Percentiles rank a stretch among this genome's conserved stretches.
phyloP scores from a whole-genome alignment of 345 rosid species.

The Arabis hirsuta region DNA sequence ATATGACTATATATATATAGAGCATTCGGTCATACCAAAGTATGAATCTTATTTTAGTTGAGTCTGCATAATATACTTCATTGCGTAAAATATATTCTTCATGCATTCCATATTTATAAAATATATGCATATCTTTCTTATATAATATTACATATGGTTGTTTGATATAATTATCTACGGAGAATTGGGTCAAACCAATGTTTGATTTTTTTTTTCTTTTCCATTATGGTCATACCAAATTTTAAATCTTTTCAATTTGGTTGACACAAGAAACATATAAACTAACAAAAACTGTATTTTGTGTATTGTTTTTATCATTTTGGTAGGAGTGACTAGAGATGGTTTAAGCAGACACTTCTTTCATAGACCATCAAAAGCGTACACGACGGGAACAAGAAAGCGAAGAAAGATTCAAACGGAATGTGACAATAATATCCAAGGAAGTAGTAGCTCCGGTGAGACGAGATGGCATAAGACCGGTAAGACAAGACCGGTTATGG shows the following conservation, averaged over 20 bases:
- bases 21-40: not conserved
- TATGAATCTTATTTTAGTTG: not conserved
- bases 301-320: not conserved
- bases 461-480: constrained; percentile 99
- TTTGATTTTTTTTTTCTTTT: not conserved
- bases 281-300: not conserved
- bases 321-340: constrained; percentile 94
- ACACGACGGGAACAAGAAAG: constrained; percentile 97
- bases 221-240: constrained; percentile 36
- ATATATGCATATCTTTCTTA: constrained; percentile 10
- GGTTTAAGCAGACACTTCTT: constrained; percentile 97
- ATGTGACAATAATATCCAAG: constrained; percentile 72
- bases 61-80: no score
- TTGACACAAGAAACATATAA: constrained; percentile 30
- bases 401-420: constrained; percentile 95
- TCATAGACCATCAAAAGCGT: constrained; percentile 98
- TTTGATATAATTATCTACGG: constrained; percentile 10
- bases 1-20: not conserved
- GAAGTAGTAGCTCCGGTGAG: constrained; percentile 66
- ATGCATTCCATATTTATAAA: constrained; percentile 6
- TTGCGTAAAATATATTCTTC: not conserved
- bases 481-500: constrained; percentile 96
- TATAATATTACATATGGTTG: constrained; percentile 11
- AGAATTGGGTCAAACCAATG: constrained; percentile 18
- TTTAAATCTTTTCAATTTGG: constrained; percentile 28